Conservation (phyloP, 208 protist species). For the Crithidia acanthocephali region DNA sequence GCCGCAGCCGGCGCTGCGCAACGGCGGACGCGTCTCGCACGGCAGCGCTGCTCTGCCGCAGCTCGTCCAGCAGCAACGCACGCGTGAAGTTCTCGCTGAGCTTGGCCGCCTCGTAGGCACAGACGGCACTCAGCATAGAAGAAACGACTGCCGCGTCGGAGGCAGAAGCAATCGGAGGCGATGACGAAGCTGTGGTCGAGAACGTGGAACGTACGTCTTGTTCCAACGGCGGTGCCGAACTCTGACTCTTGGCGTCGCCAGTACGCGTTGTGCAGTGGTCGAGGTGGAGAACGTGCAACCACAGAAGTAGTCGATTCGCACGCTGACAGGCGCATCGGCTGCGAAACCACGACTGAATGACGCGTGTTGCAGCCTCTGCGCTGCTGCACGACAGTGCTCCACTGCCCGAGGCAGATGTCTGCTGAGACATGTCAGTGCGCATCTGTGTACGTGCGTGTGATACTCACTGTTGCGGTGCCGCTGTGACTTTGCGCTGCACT, state of each 20-base stretch:
- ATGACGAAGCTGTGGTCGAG: not conserved
- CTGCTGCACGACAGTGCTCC: not conserved
- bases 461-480: no score
- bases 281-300: conserved; percentile 10
- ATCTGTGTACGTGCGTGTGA: no score
- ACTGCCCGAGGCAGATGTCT: not conserved
- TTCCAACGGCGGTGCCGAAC: not conserved
- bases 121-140: conserved; percentile 20
- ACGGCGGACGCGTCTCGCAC: conserved; percentile 21
- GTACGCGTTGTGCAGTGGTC: not conserved
- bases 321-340: not conserved
- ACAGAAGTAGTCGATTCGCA: conserved; percentile 8
- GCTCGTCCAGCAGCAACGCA: conserved; percentile 31
- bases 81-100: conserved; percentile 52
- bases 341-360: conserved; percentile 15
- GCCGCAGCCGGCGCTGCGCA: conserved; percentile 23
- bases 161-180: not conserved
- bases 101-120: conserved; percentile 38
- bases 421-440: no score
- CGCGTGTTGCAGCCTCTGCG: not conserved
- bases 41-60: conserved; percentile 15
- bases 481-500: no score
- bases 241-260: not conserved
- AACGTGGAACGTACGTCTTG: not conserved
- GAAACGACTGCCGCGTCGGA: conserved; percentile 12